A percentile compares a stretch with the other conserved stretches of the same genome.
These are phyloP conservation scores for Puccinia polysora DNA, from an alignment of 1,284 basidiomycete genomes.

Conservation along the genomic window DNA sequence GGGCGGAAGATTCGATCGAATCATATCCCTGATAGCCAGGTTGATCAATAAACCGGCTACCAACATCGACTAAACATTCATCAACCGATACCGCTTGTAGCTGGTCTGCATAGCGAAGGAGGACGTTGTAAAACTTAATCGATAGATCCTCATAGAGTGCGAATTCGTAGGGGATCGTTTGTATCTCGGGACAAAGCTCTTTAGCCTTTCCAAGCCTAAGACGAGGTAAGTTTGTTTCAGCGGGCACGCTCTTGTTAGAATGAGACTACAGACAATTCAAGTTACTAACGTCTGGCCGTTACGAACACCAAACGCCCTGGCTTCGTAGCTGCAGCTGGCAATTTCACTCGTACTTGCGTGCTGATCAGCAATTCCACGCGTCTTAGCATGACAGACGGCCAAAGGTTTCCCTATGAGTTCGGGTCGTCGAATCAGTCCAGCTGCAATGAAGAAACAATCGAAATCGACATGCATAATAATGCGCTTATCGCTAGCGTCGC, in stretches of 20 bases:
- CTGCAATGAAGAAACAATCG: slow-evolving; percentile 93
- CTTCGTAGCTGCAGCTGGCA: slow-evolving; percentile 90
- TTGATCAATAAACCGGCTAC: slow-evolving; percentile 58
- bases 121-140: slow-evolving; percentile 76
- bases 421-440: slow-evolving; percentile 71
- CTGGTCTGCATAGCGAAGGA: slow-evolving; percentile 82
- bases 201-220: slow-evolving; percentile 71
- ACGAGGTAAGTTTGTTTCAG: no score
- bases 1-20: slow-evolving; percentile 51
- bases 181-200: slow-evolving; percentile 66
- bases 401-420: slow-evolving; percentile 77
- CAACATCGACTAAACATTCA: slow-evolving; percentile 87
- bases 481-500: slow-evolving; percentile 56
- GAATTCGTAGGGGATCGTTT: slow-evolving; percentile 87
- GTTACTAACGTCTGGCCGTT: slow-evolving; percentile 79
- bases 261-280: not conserved
- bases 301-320: slow-evolving; percentile 75
- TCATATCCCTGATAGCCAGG: slow-evolving; percentile 45
- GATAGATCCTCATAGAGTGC: slow-evolving; percentile 56
- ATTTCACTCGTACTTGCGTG: slow-evolving; percentile 80
- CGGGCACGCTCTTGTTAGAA: no score
- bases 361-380: slow-evolving; percentile 60
- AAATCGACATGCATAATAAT: slow-evolving; percentile 94
- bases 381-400: slow-evolving; percentile 90
- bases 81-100: slow-evolving; percentile 93